Conservation (phyloP, 176 grass and related monocot genomes). For the Musa beccarii region DNA sequence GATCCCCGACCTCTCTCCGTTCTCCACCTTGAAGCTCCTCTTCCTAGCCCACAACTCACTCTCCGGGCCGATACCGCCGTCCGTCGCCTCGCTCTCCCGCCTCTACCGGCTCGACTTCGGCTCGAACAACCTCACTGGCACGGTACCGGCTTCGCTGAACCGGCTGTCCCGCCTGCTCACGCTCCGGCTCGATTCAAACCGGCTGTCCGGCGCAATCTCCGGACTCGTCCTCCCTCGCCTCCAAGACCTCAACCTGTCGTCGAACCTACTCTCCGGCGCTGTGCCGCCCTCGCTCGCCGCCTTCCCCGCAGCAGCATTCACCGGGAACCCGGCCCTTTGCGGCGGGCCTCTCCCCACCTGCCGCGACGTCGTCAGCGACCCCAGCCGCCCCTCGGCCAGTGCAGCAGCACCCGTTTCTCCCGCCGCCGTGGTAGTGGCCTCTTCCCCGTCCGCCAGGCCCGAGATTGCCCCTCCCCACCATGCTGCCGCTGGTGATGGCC, state of each 20-base stretch:
- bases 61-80: constrained; percentile 46
- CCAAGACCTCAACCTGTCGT: constrained; percentile 67
- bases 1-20: constrained; percentile 69
- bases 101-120: constrained; percentile 82
- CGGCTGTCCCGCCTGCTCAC: constrained; percentile 55
- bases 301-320: constrained; percentile 40
- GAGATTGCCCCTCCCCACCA: constrained; percentile 13
- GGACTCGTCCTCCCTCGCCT: constrained; percentile 44
- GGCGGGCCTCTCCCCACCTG: constrained; percentile 52
- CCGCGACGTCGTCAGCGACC: constrained; percentile 18
- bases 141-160: constrained; percentile 41
- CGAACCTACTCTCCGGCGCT: constrained; percentile 48
- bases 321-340: constrained; percentile 49
- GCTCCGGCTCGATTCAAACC: constrained; percentile 66
- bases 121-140: constrained; percentile 57
- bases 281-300: constrained; percentile 40
- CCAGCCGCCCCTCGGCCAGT: constrained; percentile 25
- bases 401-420: constrained; percentile 28
- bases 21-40: constrained; percentile 61
- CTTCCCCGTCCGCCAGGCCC: constrained; percentile 38
- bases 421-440: constrained; percentile 33
- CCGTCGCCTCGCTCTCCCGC: constrained; percentile 35
- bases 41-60: constrained; percentile 67
- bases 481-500: background rate
- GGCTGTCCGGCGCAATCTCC: constrained; percentile 41